Base-by-base conservation (phyloP, 2,329 filamentous ascomycete genomes). In the Bipolaris victoriae region DNA sequence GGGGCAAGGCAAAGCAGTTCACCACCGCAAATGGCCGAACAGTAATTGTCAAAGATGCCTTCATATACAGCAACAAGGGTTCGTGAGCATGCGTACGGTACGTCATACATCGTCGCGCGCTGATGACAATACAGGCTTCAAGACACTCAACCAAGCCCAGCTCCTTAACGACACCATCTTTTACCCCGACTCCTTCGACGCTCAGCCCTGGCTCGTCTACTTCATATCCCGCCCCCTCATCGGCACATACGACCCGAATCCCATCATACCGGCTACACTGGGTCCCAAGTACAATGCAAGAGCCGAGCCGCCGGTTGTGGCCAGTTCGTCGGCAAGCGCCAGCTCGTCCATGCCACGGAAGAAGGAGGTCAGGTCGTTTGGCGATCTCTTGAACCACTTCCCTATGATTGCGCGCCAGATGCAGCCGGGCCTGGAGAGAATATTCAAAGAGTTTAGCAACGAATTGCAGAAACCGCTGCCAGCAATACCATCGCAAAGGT, bases 1-100 rank as follows among this genome's bases (percentile, higher is more conserved):
- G 92, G 76, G 90, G 90, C 63, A 98, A 98, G 83, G 91, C 95
- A 31, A 96, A 93, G 78, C 92, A 97, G 73, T 96, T 95, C 72
- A 89, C 89, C 13, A 99, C 96, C 0, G 83, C 95, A 65, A 99
- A 99, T 77, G 92, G 93, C 35, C 87, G 92, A 69, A 97, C 91
- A 46, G 89, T 99, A 58, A 91, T 99, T 43, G 88, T 99, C 64
- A 98, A 98, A 78, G 95, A 99, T 77, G 87, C 89, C 24, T 90
- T 90, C 67, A 85, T 98, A 39, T 99, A 96, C 78, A 97, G 90
- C 76, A 98, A 98, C 74, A 99, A 99, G 83, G 95, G 93, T 92
- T 77, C 54, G 66, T 50, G 16, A 26, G 26, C 15, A 49, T 37
- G 31, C 9, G 5, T 22, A 40, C 18, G 7, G 22, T 24, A 3